Evolutionary conservation across 805 yeast species (phyloP).

Genomic region (Huiozyma naganishii): DNA sequence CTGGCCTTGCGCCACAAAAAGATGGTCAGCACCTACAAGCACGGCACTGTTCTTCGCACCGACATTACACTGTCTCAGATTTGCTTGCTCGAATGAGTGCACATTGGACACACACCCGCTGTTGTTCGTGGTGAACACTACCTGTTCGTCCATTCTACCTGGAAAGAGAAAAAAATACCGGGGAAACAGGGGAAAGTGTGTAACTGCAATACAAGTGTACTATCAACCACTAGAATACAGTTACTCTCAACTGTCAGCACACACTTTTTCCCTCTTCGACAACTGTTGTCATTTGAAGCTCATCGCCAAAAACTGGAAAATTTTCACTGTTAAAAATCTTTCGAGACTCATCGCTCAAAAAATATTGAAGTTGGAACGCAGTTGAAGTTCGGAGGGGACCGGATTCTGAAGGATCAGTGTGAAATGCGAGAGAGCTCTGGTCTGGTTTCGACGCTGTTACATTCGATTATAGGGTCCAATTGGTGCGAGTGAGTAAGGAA

Average conservation of each 20-base stretch:
- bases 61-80: slow-evolving; percentile 32
- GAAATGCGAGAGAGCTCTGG: neutral
- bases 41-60: slow-evolving; percentile 40
- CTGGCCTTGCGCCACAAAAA: slow-evolving; percentile 54
- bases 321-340: slow-evolving; percentile 2
- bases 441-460: too few relatives aligned
- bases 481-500: neutral
- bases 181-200: too few relatives aligned
- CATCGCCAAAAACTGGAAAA: slow-evolving; percentile 3
- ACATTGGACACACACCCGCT: slow-evolving; percentile 22
- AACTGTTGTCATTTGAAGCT: neutral
- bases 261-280: neutral
- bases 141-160: slow-evolving; percentile 15
- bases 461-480: neutral
- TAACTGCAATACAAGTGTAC: too few relatives aligned
- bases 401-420: neutral
- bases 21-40: slow-evolving; percentile 43
- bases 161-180: too few relatives aligned
- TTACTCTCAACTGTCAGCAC: neutral
- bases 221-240: too few relatives aligned
- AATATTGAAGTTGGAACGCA: too few relatives aligned
- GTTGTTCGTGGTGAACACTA: slow-evolving; percentile 22
- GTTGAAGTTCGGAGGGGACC: neutral
- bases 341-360: neutral
- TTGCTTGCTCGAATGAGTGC: slow-evolving; percentile 23